A percentile compares a stretch with the other conserved stretches of the same genome.
Conservation (phyloP, 208 protist species). For the Leishmania martiniquensis region DNA sequence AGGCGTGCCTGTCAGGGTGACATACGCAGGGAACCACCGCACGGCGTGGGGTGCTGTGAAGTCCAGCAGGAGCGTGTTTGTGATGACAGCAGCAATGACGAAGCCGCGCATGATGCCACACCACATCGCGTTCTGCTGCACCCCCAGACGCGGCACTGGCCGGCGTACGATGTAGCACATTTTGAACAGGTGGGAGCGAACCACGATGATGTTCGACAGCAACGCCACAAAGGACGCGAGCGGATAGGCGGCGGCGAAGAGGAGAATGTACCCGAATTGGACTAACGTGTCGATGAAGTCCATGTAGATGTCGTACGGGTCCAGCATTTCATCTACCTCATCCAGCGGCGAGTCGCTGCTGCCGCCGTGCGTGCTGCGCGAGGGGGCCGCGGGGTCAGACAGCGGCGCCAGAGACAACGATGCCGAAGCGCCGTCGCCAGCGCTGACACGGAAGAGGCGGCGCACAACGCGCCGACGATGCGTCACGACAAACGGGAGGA, state of each 20-base stretch:
- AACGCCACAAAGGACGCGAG: constrained; percentile 57
- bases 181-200: constrained; percentile 69
- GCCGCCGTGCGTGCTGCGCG: constrained; percentile 23
- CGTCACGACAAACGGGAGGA: constrained; percentile 62
- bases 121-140: constrained; percentile 47
- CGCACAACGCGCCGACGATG: constrained; percentile 28
- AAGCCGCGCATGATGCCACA: constrained; percentile 51
- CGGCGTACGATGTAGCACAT: constrained; percentile 62
- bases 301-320: constrained; percentile 63
- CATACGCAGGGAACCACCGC: constrained; percentile 33
- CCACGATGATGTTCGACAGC: constrained; percentile 75
- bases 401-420: neutral
- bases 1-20: neutral
- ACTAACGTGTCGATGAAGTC: constrained; percentile 85
- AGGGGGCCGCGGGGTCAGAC: neutral
- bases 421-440: neutral
- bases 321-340: constrained; percentile 48
- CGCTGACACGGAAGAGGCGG: constrained; percentile 17
- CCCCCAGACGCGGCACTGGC: constrained; percentile 48
- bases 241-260: constrained; percentile 76
- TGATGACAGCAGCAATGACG: constrained; percentile 42
- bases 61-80: constrained; percentile 58
- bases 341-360: constrained; percentile 37
- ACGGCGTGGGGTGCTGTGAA: constrained; percentile 42
- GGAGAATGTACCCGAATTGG: constrained; percentile 72